Evolutionary conservation across 179 eudicot genomes (phyloP), one percentile per base, ranked within the genome.

Genomic region (Corrigiola litoralis): DNA sequence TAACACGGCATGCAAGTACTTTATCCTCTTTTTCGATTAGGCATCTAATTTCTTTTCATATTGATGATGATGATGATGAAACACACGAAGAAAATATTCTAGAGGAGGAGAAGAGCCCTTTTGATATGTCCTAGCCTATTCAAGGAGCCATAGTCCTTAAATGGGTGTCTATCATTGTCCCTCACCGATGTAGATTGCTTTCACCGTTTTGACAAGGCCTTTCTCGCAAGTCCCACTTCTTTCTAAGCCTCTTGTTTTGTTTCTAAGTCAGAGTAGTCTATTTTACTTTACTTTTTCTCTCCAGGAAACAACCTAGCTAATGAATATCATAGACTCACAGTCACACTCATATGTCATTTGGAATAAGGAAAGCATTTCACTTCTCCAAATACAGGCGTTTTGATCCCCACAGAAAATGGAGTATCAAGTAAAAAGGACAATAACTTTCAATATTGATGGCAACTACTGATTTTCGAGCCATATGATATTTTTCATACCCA

Each of bases 121-220:
- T 61, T 50, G 13, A 61, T 58, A 42, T 61, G 69, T 27, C 37
- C 61, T 59, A 42, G 52, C 67, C 67, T 72, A n/a, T 63, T 49
- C 68, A 72, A 54, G 71, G 20, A 46, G 63, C 70, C 72, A 62
- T 40, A 67, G 66, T 50, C 52, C 61, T 75, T 72, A 67, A 75
- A 79, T 85, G 82, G 78, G 55, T 70, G 78, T 75, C 74, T 67
- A 71, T 78, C 80, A 64, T 68, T 73, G 80, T 72, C 87, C 62
- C 72, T 66, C 48, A 25, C 21, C 1, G 80, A 81, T 76, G 69
- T 55, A 52, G 81, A 82, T 79, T 21, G 78, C 72, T 78, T 83
- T 76, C 70, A 75, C 85, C 71, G 70, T 76, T 79, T 80, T 76
- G 63, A 69, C 74, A 69, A 71, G 51, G 41, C 48, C 63, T 73